Base-by-base conservation (phyloP, 192 early-diverging fungal species). In the Kickxella alabastrina region DNA sequence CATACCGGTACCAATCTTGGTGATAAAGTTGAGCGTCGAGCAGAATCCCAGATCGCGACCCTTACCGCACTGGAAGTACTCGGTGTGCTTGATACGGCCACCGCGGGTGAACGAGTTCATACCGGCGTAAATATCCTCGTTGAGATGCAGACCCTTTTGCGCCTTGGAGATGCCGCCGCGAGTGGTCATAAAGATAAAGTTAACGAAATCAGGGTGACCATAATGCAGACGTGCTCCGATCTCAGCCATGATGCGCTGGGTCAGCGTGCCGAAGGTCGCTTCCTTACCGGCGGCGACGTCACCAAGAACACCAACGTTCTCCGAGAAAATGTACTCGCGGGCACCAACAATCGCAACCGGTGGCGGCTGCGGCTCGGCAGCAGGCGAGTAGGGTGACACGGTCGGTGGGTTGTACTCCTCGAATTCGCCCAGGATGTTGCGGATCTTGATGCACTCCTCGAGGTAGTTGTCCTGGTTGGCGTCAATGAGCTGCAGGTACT, bases 381-480 rank as follows among this genome's bases (percentile, higher is more conserved):
- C 75, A 5, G 81, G 77, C 18, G 83, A 84, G 59, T 90, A 90
- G 1, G 88, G 86, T 12, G 87, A 86, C 13, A 81, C 61, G 7
- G 72, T 66, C 1, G 84, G 73, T 3, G 78, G 80, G 28, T 85
- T 82, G 65, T 82, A 81, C 51, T 83, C 79, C 54, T 91, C 90
- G 78, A 93, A 92, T 69, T 93, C 90, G 19, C 85, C 85, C 4
- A 93, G 76, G 6, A 92, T 82, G 62, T 87, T 90, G 19, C 90
- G 79, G 50, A 93, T 88, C 70, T 93, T 93, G 58, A 93, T 73
- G 35, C 85, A 83, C 75, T 92, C 89, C 49, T 93, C 91, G n/a
- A 93, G 77, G 57, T 92, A 93, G 65, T 93, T 90, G 62, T 93
- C 91, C 78, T 92, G 89, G 54, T 93, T 93, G 15, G 91, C 91